Conservation (phyloP, 345 rosid species). For the Xanthoceras sorbifolium region DNA sequence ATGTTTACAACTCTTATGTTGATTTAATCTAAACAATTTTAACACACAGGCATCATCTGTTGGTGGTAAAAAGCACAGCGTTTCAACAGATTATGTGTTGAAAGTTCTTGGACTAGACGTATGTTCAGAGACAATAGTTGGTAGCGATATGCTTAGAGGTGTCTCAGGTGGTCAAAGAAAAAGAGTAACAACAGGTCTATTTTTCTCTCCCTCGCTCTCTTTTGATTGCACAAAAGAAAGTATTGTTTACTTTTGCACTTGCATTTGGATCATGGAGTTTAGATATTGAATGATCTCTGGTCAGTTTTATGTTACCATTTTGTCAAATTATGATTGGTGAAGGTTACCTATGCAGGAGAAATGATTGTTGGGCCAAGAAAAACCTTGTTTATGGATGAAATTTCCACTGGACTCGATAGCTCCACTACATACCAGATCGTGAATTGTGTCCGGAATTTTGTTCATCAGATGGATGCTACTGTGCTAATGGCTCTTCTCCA, state of each 20-base stretch:
- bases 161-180: conserved; percentile 96
- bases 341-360: conserved; percentile 59
- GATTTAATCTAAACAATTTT: conserved; percentile 1
- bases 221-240: not conserved
- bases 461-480: conserved; percentile 88
- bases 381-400: conserved; percentile 95
- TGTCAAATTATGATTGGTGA: not conserved
- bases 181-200: conserved; percentile 87
- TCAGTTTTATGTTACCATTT: not conserved
- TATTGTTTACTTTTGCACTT: not conserved
- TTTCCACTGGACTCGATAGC: conserved; percentile 94
- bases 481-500: conserved; percentile 92
- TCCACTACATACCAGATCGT: conserved; percentile 91
- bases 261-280: not conserved
- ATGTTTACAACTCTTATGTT: not conserved
- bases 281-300: not conserved
- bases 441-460: conserved; percentile 76
- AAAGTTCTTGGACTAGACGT: conserved; percentile 90
- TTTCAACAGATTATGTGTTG: conserved; percentile 81
- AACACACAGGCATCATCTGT: conserved; percentile 73
- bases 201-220: conserved; percentile 26
- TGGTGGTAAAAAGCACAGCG: conserved; percentile 69
- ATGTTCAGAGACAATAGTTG: conserved; percentile 85
- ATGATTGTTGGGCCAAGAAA: conserved; percentile 95
- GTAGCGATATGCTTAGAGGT: conserved; percentile 93